Evolutionary conservation across 2,329 filamentous ascomycete species (phyloP).

Genomic region (Ascochyta fabae): DNA sequence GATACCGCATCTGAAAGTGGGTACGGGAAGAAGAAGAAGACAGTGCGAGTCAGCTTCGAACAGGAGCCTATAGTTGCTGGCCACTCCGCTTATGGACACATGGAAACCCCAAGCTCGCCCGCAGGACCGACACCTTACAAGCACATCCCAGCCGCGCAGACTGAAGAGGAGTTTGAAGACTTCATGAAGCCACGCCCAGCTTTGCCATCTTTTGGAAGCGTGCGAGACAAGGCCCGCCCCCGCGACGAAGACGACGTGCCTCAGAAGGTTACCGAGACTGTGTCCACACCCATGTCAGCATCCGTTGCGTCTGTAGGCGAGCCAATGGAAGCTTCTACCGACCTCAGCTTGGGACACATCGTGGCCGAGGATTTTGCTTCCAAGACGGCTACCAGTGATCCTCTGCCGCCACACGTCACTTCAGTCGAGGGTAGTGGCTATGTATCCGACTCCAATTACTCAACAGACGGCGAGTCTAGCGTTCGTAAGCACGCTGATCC

Average conservation of each 20-base stretch:
- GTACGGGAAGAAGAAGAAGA: slow-evolving; percentile 59
- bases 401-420: slow-evolving; percentile 73
- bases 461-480: slow-evolving; percentile 19
- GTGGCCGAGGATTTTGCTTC: slow-evolving; percentile 61
- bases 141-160: slow-evolving; percentile 53
- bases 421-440: slow-evolving; percentile 72
- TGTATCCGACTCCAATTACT: slow-evolving; percentile 62
- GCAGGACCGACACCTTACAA: slow-evolving; percentile 41
- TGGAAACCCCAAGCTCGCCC: slow-evolving; percentile 26
- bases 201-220: slow-evolving; percentile 76
- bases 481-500: slow-evolving; percentile 20
- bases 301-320: slow-evolving; percentile 46
- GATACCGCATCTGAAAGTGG: slow-evolving; percentile 60
- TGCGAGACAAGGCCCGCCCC: slow-evolving; percentile 67
- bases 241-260: slow-evolving; percentile 54
- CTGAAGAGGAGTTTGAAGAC: slow-evolving; percentile 68
- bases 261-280: slow-evolving; percentile 60
- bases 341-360: slow-evolving; percentile 64
- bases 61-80: slow-evolving; percentile 66
- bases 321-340: slow-evolving; percentile 62
- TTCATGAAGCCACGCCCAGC: slow-evolving; percentile 77
- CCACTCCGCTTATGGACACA: slow-evolving; percentile 46
- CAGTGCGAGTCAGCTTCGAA: slow-evolving; percentile 79
- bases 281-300: slow-evolving; percentile 45
- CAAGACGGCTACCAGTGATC: slow-evolving; percentile 59